Evolutionary conservation across 768 basidiomycete species (phyloP), one percentile per base, ranked within the genome.

Genomic region (Lepiota subincarnata): DNA sequence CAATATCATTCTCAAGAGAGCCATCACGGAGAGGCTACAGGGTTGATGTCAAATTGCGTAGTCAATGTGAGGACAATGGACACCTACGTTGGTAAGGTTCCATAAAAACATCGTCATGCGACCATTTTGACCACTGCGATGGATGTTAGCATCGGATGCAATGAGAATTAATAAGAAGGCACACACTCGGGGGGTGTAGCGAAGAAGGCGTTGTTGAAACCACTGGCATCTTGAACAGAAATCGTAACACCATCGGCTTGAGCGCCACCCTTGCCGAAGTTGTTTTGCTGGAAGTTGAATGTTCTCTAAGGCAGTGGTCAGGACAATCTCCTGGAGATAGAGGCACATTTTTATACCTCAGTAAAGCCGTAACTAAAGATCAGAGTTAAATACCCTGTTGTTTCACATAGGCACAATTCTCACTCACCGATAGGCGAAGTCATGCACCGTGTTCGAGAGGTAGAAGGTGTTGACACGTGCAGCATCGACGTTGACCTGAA

Each of bases 1-100:
- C 59, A 31, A 76, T 78, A 60, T 83, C 84, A 60, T 83, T 82
- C 59, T 83, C 81, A 44, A 86, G 64, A 18, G 82, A 78, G 12
- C 64, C 64, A 34, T 67, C 66, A 26, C 64, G 62, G 26, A 60
- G 56, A 22, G 65, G 63, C 59, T 62, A 64, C 64, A 5, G 46
- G 55, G 2, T 64, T 65, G 35, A 40, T 19, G 59, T 59, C 64
- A 61, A 67, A 35, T 67, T 28, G 44, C 12, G 14, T n/a, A 4
- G 4, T 28, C 14, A 31, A 11, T 13, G 4, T 45, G 26, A 12
- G 26, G 26, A 4, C 6, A 31, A n/a, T 4, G 18, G 12, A 14
- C 22, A 31, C 44, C 6, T 60, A 67, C 67, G 65, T 65, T 11
- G 1, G 31, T 11, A 31, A 6, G 31, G 7, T 31, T 31, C 31